A percentile compares a stretch with the other conserved stretches of the same genome.
These are phyloP conservation scores for Aphanomyces cochlioides DNA, from an alignment of 352 stramenopile genomes.

Conservation along the genomic window DNA sequence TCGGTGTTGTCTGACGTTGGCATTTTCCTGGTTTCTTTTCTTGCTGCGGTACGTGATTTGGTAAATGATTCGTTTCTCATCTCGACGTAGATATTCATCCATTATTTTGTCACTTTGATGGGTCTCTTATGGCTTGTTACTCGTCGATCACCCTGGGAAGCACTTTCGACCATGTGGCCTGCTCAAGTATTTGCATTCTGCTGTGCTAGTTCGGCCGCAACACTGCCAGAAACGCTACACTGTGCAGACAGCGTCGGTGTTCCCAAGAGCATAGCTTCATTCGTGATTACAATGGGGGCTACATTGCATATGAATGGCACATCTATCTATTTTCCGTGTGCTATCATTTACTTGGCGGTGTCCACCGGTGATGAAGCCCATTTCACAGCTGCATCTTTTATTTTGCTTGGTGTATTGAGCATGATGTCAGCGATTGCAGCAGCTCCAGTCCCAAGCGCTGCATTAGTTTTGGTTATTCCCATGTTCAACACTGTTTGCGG, in stretches of 20 bases:
- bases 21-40: slow-evolving; percentile 45
- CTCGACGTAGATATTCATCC: slow-evolving; percentile 35
- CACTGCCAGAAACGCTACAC: slow-evolving; percentile 58
- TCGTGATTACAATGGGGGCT: slow-evolving; percentile 67
- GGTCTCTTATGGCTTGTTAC: slow-evolving; percentile 51
- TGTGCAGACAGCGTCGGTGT: slow-evolving; percentile 59
- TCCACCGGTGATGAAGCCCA: slow-evolving; percentile 41
- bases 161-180: slow-evolving; percentile 52
- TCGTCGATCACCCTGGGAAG: slow-evolving; percentile 44
- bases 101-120: slow-evolving; percentile 49
- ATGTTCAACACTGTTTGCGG: slow-evolving; percentile 62
- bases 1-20: slow-evolving; percentile 49
- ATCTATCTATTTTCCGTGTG: slow-evolving; percentile 65
- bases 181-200: slow-evolving; percentile 66
- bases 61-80: background rate
- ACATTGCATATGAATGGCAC: slow-evolving; percentile 76
- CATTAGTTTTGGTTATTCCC: slow-evolving; percentile 70
- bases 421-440: slow-evolving; percentile 57
- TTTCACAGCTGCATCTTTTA: slow-evolving; percentile 46
- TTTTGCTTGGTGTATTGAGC: slow-evolving; percentile 60
- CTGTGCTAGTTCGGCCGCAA: slow-evolving; percentile 62
- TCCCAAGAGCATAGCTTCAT: slow-evolving; percentile 56
- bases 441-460: slow-evolving; percentile 63
- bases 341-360: slow-evolving; percentile 61
- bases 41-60: slow-evolving; percentile 1